Evolutionary conservation across 2,329 filamentous ascomycete species (phyloP), one percentile per base, ranked within the genome.

Genomic region (Myriosclerotinia duriaeana): DNA sequence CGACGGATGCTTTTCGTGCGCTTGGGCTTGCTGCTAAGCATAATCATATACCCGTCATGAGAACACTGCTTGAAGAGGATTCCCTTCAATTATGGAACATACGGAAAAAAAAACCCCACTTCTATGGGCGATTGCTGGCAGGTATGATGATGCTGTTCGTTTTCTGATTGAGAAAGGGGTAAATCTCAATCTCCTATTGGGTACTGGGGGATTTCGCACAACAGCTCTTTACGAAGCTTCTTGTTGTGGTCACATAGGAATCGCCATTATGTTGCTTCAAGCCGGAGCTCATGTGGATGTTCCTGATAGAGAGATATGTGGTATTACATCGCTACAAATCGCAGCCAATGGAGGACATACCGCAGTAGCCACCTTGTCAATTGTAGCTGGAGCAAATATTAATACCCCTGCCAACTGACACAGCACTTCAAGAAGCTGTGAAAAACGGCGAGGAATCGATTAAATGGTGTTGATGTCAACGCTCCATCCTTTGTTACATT

Each of bases 341-440:
- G 69, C 67, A 53, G 30, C 46, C 36, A 40, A 53, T 38, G 2
- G 20, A 15, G 67, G 69, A 36, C 22, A 69, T 26, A 7, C 66
- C 17, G 67, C 70, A 3, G 64, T 77, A 1, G 73, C 77, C 5
- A 65, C 70, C 6, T 67, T 70, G 53, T 74, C 81, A 6, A 67
- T 80, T 34, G 72, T 74, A 3, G 68, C 66, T 1, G 79, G 79
- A 15, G 79, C 78, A 8, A 68, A 80, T 17, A 65, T 80, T 17
- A 76, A 81, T 62, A 75, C 75, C 22, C 36, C 67, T 2, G 15
- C 0, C 30, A n/a, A 14, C n/a, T 0, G 22, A 78, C 68, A 66
- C 70, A 15, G 67, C 70, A 52, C 74, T 81, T 9, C 68, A 80
- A 54, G 72, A 74, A 2, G 69, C 67, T 5, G 1, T 26, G 0